phyloP scores from a whole-genome alignment of 23 red algal species.

The Cyanidioschyzon merolae region DNA sequence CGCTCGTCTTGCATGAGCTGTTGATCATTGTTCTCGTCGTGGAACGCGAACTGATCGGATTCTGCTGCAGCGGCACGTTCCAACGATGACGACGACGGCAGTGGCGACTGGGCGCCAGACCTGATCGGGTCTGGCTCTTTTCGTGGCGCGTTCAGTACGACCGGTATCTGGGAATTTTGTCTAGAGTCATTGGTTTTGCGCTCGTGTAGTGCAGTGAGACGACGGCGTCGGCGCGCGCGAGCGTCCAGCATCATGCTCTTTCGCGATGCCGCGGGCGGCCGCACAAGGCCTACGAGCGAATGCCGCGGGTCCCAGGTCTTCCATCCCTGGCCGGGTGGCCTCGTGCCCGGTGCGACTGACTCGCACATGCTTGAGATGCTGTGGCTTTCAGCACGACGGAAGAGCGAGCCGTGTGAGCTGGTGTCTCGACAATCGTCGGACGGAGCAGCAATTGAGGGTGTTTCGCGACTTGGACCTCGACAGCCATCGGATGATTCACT shows the following conservation, averaged over 20 bases:
- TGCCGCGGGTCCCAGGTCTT: background rate
- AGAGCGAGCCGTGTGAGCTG: background rate
- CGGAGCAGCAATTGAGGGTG: background rate
- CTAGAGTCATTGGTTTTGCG: background rate
- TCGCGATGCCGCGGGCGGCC: background rate
- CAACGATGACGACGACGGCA: too few relatives aligned
- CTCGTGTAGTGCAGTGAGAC: background rate
- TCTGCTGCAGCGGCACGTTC: too few relatives aligned
- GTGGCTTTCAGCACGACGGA: background rate
- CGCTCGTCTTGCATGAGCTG: too few relatives aligned
- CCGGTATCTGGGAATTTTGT: background rate
- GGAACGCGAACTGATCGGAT: too few relatives aligned
- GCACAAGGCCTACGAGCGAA: slow-evolving; percentile 8
- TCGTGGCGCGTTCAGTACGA: background rate
- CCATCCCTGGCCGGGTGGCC: background rate
- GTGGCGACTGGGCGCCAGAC: too few relatives aligned
- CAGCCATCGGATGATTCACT: background rate
- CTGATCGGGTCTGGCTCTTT: too few relatives aligned
- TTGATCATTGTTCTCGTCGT: too few relatives aligned
- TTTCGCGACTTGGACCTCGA: background rate
- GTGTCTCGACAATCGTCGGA: background rate
- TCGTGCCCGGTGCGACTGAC: background rate
- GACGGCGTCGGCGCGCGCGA: slow-evolving; percentile 2
- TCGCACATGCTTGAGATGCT: background rate
- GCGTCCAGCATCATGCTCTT: slow-evolving; percentile 9